Evolutionary conservation across 2,329 filamentous ascomycete species (phyloP), one percentile per base, ranked within the genome.

Genomic region (Incumbomyces delicatus): DNA sequence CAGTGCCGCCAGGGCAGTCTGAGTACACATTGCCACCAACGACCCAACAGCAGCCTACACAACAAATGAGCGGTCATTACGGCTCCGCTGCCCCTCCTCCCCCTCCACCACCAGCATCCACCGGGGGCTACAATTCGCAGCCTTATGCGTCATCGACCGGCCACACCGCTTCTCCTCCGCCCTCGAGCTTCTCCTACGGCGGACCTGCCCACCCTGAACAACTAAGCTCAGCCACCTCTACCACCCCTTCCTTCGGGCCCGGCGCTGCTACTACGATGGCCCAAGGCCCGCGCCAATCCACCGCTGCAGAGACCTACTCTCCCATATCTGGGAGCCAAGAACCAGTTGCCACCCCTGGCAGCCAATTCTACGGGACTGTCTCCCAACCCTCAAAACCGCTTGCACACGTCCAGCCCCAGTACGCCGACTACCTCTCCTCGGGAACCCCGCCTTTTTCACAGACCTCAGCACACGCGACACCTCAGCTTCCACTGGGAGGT

Each of bases 391-490:
- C 57, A 33, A 58, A 57, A 44, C 58, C 60, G 8, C 47, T 62
- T 12, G 54, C 58, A 41, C 60, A 62, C 43, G 47, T 62, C 5
- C 60, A 61, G 33, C 60, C 60, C 10, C 58, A 61, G 43, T 63
- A 63, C 41, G 51, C 60, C 8, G 57, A 59, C 50, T 62, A 62
- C 46, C 50, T 61, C 22, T 46, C 54, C 50, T 36, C 59, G 44
- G 49, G 51, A 5, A 43, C 56, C 42, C 16, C 49, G 59, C 46
- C 57, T 54, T 22, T 41, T 11, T 47, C 57, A 52, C 29, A 52
- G 46, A 14, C 57, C 58, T 20, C 50, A 50, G 13, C 44, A 41
- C n/a, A 6, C 7, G 12, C 17, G 2, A 4, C 17, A n/a, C 32
- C 41, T 5, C 49, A 47, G 44, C 57, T 39, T 50, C 57, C 39